These are phyloP conservation scores for Bimuria novae-zelandiae DNA, from an alignment of 2,329 filamentous ascomycete species.

Conservation along the genomic window DNA sequence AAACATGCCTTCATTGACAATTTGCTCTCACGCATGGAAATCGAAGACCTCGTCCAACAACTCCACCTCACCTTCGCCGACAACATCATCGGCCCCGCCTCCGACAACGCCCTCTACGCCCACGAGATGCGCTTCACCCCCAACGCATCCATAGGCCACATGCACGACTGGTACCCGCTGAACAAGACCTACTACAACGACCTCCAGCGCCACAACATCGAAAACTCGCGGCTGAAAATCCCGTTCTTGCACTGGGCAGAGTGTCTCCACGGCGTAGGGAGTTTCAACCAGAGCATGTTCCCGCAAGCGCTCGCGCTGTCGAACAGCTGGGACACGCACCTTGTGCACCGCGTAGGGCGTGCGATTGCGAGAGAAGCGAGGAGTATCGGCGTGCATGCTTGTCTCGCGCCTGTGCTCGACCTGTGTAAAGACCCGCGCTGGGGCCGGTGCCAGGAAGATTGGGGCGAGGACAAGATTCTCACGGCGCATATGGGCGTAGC, in stretches of 20 bases:
- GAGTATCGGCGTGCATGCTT: conserved; percentile 53
- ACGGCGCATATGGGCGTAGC: conserved; percentile 54
- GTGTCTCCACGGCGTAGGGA: conserved; percentile 52
- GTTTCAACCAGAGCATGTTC: conserved; percentile 54
- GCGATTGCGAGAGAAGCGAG: conserved; percentile 52
- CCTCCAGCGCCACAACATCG: conserved; percentile 46
- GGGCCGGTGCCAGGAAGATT: conserved; percentile 53
- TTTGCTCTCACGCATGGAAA: conserved; percentile 19
- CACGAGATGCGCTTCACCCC: conserved; percentile 45
- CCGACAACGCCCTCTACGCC: conserved; percentile 48
- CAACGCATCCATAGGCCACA: conserved; percentile 47
- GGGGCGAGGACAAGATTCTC: conserved; percentile 53
- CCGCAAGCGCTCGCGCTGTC: conserved; percentile 51
- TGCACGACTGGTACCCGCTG: conserved; percentile 53
- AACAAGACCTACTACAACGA: conserved; percentile 51
- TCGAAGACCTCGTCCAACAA: conserved; percentile 42
- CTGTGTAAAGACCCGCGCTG: conserved; percentile 52
- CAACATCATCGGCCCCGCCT: conserved; percentile 48
- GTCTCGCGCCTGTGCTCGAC: conserved; percentile 52
- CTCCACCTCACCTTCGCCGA: conserved; percentile 53
- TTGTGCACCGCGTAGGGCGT: conserved; percentile 49
- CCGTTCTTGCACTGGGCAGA: conserved; percentile 52
- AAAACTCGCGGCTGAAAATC: conserved; percentile 47
- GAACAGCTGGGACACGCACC: conserved; percentile 49
- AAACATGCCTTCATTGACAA: conserved; percentile 23